Evolutionary conservation across 2,329 filamentous ascomycete species (phyloP).

Genomic region (Aureobasidium sp.): DNA sequence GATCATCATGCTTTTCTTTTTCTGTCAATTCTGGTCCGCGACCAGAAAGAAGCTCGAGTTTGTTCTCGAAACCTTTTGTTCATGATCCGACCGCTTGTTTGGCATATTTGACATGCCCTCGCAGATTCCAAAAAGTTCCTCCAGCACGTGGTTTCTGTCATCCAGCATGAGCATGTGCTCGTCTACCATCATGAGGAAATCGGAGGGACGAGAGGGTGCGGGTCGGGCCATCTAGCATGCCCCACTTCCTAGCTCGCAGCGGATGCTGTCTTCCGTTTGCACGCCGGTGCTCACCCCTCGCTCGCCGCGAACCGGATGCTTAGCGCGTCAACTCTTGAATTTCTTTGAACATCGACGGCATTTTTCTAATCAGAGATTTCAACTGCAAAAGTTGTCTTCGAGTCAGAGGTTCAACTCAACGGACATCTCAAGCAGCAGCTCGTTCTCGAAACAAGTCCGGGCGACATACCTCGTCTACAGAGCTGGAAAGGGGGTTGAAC

Average conservation of each 20-base stretch:
- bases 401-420: not conserved
- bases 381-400: not conserved
- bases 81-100: not conserved
- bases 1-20: slow-evolving; percentile 5
- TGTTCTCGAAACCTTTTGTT: not conserved
- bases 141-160: not conserved
- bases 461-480: not conserved
- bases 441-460: not conserved
- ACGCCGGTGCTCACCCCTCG: slow-evolving; percentile 7
- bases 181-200: not conserved
- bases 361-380: slow-evolving; percentile 2
- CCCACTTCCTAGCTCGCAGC: slow-evolving; percentile 6
- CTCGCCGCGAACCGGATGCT: slow-evolving; percentile 11
- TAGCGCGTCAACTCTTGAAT: slow-evolving; percentile 1
- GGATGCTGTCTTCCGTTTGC: slow-evolving; percentile 10
- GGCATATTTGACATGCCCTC: not conserved
- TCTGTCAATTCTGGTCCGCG: not conserved
- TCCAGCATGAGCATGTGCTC: slow-evolving; percentile 1
- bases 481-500: not conserved
- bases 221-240: slow-evolving; percentile 11
- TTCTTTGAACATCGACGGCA: not conserved
- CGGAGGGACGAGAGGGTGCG: slow-evolving; percentile 5
- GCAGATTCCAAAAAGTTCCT: not conserved
- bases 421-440: not conserved
- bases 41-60: not conserved